A percentile compares a stretch with the other conserved stretches of the same genome.
Evolutionary conservation across 164 flowering plant genomes (phyloP).

Genomic region (Tetracentron sinense): DNA sequence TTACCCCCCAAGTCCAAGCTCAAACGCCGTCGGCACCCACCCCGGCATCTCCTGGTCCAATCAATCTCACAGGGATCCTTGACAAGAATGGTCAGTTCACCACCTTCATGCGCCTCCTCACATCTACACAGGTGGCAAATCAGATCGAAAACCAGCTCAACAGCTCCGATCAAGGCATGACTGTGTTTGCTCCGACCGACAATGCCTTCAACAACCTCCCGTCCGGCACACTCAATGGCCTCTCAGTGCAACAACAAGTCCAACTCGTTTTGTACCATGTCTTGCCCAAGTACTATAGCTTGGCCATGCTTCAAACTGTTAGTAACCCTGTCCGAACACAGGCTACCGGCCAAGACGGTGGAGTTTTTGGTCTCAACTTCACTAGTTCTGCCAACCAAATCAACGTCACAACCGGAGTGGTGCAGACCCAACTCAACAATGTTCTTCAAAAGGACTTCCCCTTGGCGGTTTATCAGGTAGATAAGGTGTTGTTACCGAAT

Average conservation of each 20-base stretch:
- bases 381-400: constrained; percentile 47
- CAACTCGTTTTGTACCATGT: constrained; percentile 65
- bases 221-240: constrained; percentile 54
- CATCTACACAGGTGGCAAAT: constrained; percentile 35
- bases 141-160: constrained; percentile 69
- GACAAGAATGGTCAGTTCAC: constrained; percentile 55
- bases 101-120: constrained; percentile 52
- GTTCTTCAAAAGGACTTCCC: constrained; percentile 41
- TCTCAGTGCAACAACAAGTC: constrained; percentile 45
- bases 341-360: constrained; percentile 43
- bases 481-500: constrained; percentile 64
- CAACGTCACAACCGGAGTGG: constrained; percentile 61
- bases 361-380: constrained; percentile 46
- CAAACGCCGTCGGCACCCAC: constrained; percentile 37
- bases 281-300: constrained; percentile 54
- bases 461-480: constrained; percentile 70
- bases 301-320: constrained; percentile 33
- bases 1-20: constrained; percentile 23
- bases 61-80: constrained; percentile 68
- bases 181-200: constrained; percentile 86
- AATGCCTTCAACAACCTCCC: constrained; percentile 73
- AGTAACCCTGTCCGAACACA: constrained; percentile 82
- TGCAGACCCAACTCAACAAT: constrained; percentile 44
- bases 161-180: constrained; percentile 65
- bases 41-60: constrained; percentile 45